Evolutionary conservation across 1,284 basidiomycete species (phyloP).

Genomic region (Pseudozyma flocculosa): DNA sequence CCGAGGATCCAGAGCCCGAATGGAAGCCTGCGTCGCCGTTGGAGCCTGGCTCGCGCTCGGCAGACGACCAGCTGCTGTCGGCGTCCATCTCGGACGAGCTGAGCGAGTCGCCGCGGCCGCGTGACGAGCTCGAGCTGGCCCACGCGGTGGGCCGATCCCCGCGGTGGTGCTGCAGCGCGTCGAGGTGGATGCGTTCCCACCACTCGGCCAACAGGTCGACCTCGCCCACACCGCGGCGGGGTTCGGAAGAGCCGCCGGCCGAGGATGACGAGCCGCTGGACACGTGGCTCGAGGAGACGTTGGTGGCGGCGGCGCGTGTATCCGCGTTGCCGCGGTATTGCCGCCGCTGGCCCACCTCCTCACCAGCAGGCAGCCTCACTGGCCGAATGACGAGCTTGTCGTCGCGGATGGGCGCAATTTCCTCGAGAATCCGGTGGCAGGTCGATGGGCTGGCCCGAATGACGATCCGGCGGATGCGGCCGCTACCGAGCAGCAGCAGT

Average conservation of each 20-base stretch:
- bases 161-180: neutral
- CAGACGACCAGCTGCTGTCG: constrained; percentile 1
- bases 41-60: neutral
- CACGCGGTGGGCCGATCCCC: neutral
- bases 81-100: neutral
- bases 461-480: constrained; percentile 16
- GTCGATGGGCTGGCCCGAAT: constrained; percentile 16
- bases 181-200: neutral
- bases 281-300: neutral
- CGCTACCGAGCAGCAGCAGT: constrained; percentile 23
- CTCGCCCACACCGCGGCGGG: constrained; percentile 1
- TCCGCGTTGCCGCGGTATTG: neutral
- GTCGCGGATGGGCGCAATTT: constrained; percentile 23
- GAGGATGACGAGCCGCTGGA: constrained; percentile 1
- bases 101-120: neutral
- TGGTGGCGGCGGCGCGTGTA: neutral
- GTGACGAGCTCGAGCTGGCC: neutral
- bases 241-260: constrained; percentile 2
- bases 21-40: neutral
- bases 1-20: neutral
- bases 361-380: constrained; percentile 6
- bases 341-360: neutral
- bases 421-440: constrained; percentile 27
- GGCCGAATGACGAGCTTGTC: constrained; percentile 30
- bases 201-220: constrained; percentile 23